Percentiles rank a stretch among this genome's conserved stretches.
Conservation (phyloP, 192 early-diverging fungal genomes). For the Mortierella antarctica region DNA sequence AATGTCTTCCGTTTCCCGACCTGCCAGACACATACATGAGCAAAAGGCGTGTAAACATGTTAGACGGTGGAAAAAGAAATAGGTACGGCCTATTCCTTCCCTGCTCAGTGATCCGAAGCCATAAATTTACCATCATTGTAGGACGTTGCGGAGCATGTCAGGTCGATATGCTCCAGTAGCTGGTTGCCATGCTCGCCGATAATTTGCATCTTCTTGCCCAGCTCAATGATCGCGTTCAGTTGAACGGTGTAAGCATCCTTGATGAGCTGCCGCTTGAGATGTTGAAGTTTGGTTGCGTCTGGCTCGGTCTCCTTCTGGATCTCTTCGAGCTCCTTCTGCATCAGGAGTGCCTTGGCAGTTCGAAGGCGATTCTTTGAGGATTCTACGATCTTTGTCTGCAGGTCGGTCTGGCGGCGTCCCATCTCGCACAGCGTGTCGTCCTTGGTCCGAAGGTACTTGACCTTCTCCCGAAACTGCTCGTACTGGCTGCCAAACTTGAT, state of each 20-base stretch:
- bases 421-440: slow-evolving; percentile 47
- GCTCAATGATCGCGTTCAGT: slow-evolving; percentile 48
- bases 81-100: background rate
- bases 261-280: slow-evolving; percentile 49
- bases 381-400: slow-evolving; percentile 26
- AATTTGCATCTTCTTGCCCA: slow-evolving; percentile 55
- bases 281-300: slow-evolving; percentile 24
- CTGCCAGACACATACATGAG: background rate
- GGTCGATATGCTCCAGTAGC: slow-evolving; percentile 37
- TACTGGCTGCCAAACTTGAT: slow-evolving; percentile 43
- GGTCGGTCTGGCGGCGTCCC: slow-evolving; percentile 33
- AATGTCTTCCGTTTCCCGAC: slow-evolving; percentile 36
- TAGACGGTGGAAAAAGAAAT: background rate
- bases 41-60: background rate
- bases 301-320: slow-evolving; percentile 17
- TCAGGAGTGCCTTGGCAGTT: slow-evolving; percentile 18
- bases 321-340: slow-evolving; percentile 36
- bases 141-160: background rate
- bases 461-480: slow-evolving; percentile 42
- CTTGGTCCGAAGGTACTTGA: slow-evolving; percentile 38
- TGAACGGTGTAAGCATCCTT: slow-evolving; percentile 47
- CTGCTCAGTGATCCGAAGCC: too few species aligned
- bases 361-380: slow-evolving; percentile 29
- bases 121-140: slow-evolving; percentile 20
- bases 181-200: slow-evolving; percentile 53